A percentile compares a stretch with the other conserved stretches of the same genome.
phyloP scores from a whole-genome alignment of 495 filamentous ascomycete genomes.

The Jackrogersella minutella region DNA sequence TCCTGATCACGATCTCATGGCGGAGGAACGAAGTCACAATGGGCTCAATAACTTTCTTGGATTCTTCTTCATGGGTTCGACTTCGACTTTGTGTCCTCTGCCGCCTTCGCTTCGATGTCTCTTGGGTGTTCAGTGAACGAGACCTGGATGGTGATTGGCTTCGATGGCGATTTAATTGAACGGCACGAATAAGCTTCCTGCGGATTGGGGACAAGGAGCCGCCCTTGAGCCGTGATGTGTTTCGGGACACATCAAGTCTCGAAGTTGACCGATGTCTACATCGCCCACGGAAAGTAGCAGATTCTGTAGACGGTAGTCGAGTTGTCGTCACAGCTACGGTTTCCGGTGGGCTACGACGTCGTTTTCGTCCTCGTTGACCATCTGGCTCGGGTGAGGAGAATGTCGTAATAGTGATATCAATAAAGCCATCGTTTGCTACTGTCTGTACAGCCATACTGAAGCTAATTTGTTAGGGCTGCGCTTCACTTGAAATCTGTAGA shows the following conservation, averaged over 20 bases:
- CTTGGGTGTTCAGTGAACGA: slow-evolving; percentile 39
- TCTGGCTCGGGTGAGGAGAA: slow-evolving; percentile 46
- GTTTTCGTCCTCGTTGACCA: slow-evolving; percentile 46
- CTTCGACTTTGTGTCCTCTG: slow-evolving; percentile 50
- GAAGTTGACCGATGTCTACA: slow-evolving; percentile 50
- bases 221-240: slow-evolving; percentile 39
- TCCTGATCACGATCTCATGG: slow-evolving; percentile 37
- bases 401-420: slow-evolving; percentile 40
- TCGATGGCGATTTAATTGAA: slow-evolving; percentile 45
- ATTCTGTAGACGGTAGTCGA: slow-evolving; percentile 47
- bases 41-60: slow-evolving; percentile 21
- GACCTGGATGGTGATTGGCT: slow-evolving; percentile 51
- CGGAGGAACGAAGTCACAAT: slow-evolving; percentile 31
- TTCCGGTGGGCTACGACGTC: slow-evolving; percentile 41
- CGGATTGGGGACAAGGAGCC: slow-evolving; percentile 45
- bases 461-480: slow-evolving; percentile 6
- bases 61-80: slow-evolving; percentile 37
- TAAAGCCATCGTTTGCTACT: slow-evolving; percentile 27
- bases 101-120: slow-evolving; percentile 43
- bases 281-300: slow-evolving; percentile 51
- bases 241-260: slow-evolving; percentile 41
- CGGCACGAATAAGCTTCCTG: slow-evolving; percentile 41
- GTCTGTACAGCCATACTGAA: slow-evolving; percentile 23
- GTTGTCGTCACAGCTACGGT: slow-evolving; percentile 23
- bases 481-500: slow-evolving; percentile 5